Base-by-base conservation (phyloP, 805 yeast species). In the Dipodascopsis tothii region DNA sequence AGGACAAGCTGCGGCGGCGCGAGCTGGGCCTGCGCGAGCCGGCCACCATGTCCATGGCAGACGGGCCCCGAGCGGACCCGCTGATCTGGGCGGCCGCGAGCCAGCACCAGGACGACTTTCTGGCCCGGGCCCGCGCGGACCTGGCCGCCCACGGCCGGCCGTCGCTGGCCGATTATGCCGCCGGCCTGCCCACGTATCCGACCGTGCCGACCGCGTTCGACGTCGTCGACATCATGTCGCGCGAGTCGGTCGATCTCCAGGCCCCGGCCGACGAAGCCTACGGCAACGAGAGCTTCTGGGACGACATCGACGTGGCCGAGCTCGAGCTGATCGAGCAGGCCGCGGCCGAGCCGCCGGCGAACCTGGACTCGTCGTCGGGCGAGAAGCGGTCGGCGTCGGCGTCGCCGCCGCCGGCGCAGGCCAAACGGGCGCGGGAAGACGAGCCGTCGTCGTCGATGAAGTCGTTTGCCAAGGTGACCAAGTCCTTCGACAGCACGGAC, bases 1-100 rank as follows among this genome's bases (percentile, higher is more conserved):
- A 84, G 53, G 63, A 62, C 21, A 38, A 27, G 2, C 45, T 56
- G 4, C 51, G 56, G 7, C 40, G 51, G 20, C 32, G 35, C n/a
- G 16, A 6, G 18, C 27, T 23, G 30, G 30, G 30, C 11, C 14
- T 25, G 14, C 30, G 11, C 9, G 14, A 25, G 30, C 30, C 9
- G 30, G 30, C 14, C 30, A 9, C 30, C 14, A 25, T 14, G 9
- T 25, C 30, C 30, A 25, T 25, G 30, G 9, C 30, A 25, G 30
- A 25, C 14, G 30, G 30, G 11, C 30, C 30, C 14, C 30, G 30
- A 25, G 30, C 11, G 14, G 30, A 25, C 9, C 9, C 9, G 14
- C 9, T 25, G 30, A 25, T 14, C 30, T 25, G 30, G 30, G 9
- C 9, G 9, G 14, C 11, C 14, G 14, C 11, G 9, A n/a, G n/a